Conservation (phyloP, 805 yeast genomes). For the Barnettozyma siamensis region DNA sequence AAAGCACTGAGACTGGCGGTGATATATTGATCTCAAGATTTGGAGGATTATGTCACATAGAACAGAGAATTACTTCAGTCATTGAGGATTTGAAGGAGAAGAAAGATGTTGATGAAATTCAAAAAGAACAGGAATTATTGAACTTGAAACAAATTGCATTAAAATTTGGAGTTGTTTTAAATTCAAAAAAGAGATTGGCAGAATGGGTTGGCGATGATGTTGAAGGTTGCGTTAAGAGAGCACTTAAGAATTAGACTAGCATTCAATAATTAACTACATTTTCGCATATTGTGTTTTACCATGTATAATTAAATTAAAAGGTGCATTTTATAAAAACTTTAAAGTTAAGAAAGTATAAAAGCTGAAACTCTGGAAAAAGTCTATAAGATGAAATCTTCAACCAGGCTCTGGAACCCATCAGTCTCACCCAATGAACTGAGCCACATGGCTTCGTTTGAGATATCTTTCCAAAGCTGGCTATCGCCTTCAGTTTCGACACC, state of each 20-base stretch:
- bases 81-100: not conserved
- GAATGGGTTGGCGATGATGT: constrained; percentile 59
- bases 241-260: not conserved
- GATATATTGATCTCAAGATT: constrained; percentile 54
- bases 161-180: constrained; percentile 37
- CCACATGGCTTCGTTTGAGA: constrained; percentile 76
- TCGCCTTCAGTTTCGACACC: constrained; percentile 35
- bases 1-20: constrained; percentile 51
- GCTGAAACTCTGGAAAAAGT: too few relatives aligned
- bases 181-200: constrained; percentile 46
- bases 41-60: constrained; percentile 39
- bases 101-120: constrained; percentile 10
- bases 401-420: constrained; percentile 31
- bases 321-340: too few relatives aligned
- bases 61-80: constrained; percentile 20
- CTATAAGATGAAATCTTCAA: constrained; percentile 16
- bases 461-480: constrained; percentile 66
- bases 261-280: not conserved
- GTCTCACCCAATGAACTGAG: constrained; percentile 37
- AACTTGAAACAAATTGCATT: constrained; percentile 42
- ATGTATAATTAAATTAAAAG: too few relatives aligned
- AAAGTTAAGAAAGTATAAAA: too few relatives aligned
- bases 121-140: constrained; percentile 28
- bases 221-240: constrained; percentile 17
- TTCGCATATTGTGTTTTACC: too few relatives aligned